These are phyloP conservation scores for Boletus rufocinnamomeus DNA, from an alignment of 768 basidiomycete species.

Conservation along the genomic window DNA sequence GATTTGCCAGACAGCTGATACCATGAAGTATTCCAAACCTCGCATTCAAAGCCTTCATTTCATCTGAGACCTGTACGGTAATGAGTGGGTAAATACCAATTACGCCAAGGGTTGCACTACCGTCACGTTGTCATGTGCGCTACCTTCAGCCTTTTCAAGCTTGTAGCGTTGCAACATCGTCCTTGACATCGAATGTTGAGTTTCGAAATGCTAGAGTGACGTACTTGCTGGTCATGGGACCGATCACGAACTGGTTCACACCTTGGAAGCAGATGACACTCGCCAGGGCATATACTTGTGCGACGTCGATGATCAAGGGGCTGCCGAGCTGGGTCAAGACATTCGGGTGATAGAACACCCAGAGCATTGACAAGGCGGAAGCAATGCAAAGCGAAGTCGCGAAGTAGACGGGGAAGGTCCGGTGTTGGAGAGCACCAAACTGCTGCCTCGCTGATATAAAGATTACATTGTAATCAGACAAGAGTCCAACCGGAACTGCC, in stretches of 20 bases:
- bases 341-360: conserved; percentile 58
- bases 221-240: conserved; percentile 70
- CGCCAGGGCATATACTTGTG: conserved; percentile 60
- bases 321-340: conserved; percentile 49
- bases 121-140: conserved; percentile 60
- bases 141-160: conserved; percentile 74
- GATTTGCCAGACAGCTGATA: conserved; percentile 66
- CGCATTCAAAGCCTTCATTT: conserved; percentile 70
- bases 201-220: conserved; percentile 19
- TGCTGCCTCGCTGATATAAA: conserved; percentile 58
- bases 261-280: conserved; percentile 48
- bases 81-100: conserved; percentile 10
- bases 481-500: background rate
- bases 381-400: conserved; percentile 56
- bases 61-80: conserved; percentile 54
- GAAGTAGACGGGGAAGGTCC: conserved; percentile 77
- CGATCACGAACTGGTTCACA: conserved; percentile 68
- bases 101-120: conserved; percentile 42
- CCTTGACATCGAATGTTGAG: conserved; percentile 36
- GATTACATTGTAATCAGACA: background rate
- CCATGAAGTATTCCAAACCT: conserved; percentile 70
- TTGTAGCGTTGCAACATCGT: conserved; percentile 76
- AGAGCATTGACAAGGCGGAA: conserved; percentile 54
- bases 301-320: conserved; percentile 59
- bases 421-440: conserved; percentile 74